These are phyloP conservation scores for Paramecium primaurelia DNA, from an alignment of 73 alveolate genomes.

Conservation along the genomic window DNA sequence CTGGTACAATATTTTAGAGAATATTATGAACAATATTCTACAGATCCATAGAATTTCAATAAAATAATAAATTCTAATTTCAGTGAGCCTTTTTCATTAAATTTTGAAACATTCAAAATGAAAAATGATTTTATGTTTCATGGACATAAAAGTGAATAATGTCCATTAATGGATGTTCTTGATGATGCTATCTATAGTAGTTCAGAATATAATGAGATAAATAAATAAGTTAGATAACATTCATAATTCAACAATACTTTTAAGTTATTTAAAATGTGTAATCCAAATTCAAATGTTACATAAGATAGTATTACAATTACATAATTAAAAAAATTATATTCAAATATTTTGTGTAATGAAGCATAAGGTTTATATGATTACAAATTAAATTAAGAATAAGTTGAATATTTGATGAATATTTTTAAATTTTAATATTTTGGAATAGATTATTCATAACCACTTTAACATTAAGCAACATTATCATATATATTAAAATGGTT, in stretches of 20 bases:
- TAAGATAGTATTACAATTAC: neutral
- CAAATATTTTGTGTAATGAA: neutral
- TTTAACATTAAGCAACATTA: neutral
- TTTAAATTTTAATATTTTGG: constrained; percentile 15
- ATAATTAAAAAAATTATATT: neutral
- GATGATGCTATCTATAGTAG: neutral
- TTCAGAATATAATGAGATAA: constrained; percentile 2
- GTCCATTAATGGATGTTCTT: neutral
- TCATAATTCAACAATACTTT: neutral
- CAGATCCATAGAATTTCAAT: neutral
- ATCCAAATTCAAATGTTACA: neutral
- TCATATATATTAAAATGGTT: neutral
- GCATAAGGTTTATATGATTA: neutral
- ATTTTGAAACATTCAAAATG: neutral
- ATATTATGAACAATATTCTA: constrained; percentile 32
- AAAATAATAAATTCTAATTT: neutral
- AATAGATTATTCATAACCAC: neutral
- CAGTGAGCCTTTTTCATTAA: neutral
- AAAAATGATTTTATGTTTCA: neutral
- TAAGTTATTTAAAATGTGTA: neutral
- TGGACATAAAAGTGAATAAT: constrained; percentile 5
- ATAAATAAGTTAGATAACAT: neutral
- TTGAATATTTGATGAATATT: neutral
- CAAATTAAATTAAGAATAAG: neutral
- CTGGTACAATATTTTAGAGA: neutral